Evolutionary conservation across 148 eudicot species (phyloP), one percentile per base, ranked within the genome.

Genomic region (Talinum fruticosum): DNA sequence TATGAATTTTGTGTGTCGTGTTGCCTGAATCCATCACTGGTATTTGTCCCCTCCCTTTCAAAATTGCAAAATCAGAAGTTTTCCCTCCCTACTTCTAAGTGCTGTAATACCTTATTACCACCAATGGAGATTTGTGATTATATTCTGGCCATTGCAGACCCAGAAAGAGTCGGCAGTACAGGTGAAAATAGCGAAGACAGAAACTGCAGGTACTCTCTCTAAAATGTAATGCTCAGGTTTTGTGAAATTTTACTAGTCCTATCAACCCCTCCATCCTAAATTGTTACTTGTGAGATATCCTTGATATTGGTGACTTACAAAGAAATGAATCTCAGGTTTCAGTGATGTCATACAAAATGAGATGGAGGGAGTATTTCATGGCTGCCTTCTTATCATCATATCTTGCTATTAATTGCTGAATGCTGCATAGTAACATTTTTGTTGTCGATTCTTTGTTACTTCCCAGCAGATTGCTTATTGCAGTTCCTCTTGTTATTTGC

Each of bases 1-100:
- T 96, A 96, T 75, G 99, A 96, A 79, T 90, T 82, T 73, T 96
- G 99, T 86, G 99, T 96, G 78, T 91, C 99, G 57, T 96, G 99
- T 84, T 96, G 99, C 90, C 86, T 93, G 78, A 86, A 87, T 87
- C 99, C 99, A 3, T 81, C 80, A 68, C 82, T 75, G 87, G 98
- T 94, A 85, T 80, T 33, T 78, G 6, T 29, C 23, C 29, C 77
- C 35, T 19, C 32, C 18, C 13, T 12, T 36, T 49, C 23, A 23
- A 35, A 23, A 8, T 49, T 16, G 14, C 45, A 64, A 64, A 64
- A 6, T 0, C 7, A 34, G 5, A 47, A 23, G 8, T 69, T 24
- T 16, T 24, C 5, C 47, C 8, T 47, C 28, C 10, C 24, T 72
- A 18, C 33, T 29, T 41, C 51, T 66, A 44, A 10, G 26, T 74